These are phyloP conservation scores for Emergomyces pasteurianus DNA, from an alignment of 2,329 filamentous ascomycete species.

Conservation along the genomic window DNA sequence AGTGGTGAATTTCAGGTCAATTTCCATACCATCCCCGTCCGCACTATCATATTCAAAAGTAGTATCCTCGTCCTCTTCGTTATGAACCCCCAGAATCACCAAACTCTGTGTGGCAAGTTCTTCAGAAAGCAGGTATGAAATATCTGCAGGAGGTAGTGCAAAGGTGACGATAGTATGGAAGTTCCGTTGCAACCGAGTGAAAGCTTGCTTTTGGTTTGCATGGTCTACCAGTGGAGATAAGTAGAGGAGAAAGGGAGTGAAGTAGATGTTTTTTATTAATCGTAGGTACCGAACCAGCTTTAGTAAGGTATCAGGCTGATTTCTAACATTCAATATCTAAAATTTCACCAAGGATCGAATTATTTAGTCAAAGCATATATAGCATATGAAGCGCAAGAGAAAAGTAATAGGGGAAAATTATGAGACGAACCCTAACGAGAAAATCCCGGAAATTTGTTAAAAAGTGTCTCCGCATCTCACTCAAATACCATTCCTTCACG, in stretches of 20 bases:
- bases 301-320: conserved; percentile 18
- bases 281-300: conserved; percentile 25
- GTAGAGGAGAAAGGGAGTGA: conserved; percentile 24
- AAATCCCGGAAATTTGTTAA: conserved; percentile 24
- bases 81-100: conserved; percentile 30
- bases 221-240: conserved; percentile 19
- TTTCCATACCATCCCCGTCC: conserved; percentile 24
- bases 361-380: neutral
- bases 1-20: conserved; percentile 25
- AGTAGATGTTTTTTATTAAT: conserved; percentile 26
- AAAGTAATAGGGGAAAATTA: neutral
- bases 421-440: conserved; percentile 21
- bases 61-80: conserved; percentile 8
- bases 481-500: conserved; percentile 32
- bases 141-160: conserved; percentile 30
- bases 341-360: neutral
- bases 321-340: conserved; percentile 17
- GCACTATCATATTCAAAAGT: conserved; percentile 6
- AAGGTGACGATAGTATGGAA: conserved; percentile 39
- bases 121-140: conserved; percentile 33
- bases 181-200: conserved; percentile 28
- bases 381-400: neutral
- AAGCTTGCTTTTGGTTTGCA: conserved; percentile 18
- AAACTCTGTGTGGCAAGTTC: conserved; percentile 35
- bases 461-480: conserved; percentile 33